Base-by-base conservation (phyloP, 116 monocot species). In the Iris pallida region DNA sequence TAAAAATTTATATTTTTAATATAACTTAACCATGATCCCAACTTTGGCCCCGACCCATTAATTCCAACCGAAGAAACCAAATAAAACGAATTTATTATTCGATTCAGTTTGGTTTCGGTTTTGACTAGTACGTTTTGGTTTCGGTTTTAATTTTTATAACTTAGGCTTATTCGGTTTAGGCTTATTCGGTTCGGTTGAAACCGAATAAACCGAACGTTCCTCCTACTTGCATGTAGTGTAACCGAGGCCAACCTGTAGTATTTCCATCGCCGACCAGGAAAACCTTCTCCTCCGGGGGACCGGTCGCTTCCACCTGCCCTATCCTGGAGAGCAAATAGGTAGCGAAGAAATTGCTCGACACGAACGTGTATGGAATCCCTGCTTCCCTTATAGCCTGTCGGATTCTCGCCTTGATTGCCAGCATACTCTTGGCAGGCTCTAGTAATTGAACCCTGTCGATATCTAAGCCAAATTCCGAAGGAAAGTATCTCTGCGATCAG, bases 401-500 rank as follows among this genome's bases (percentile, higher is more conserved):
- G 44, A 73, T 51, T 15, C 44, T 11, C 0, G 8, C 9, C 53
- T 73, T 73, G 3, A 52, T 53, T 14, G 14, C 13, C 5, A 63
- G 5, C 1, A 7, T 8, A 14, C 16, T 16, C 40, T 54, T 64
- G n/a, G 72, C 54, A 9, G 42, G 53, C 13, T 63, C 72, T 5
- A 73, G 7, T 6, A 16, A 9, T 6, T 52, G 0, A 11, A 11
- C n/a, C 7, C 43, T 30, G 5, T 64, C 72, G 0, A 53, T 41
- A 18, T 73, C 72, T 5, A 53, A 3, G 11, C 72, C 64, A 16
- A 42, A 73, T 30, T 73, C 72, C 5, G 72, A 73, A 40, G 72
- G 72, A 40, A 73, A 42, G 17, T 52, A 73, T 30, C 72, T 73
- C 72, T 73, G 63, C n/a, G n/a, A n/a, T n/a, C n/a, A n/a, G n/a